A percentile compares a stretch with the other conserved stretches of the same genome.
Evolutionary conservation across 495 filamentous ascomycete genomes (phyloP).

Genomic region (Penicillium bovifimosum): DNA sequence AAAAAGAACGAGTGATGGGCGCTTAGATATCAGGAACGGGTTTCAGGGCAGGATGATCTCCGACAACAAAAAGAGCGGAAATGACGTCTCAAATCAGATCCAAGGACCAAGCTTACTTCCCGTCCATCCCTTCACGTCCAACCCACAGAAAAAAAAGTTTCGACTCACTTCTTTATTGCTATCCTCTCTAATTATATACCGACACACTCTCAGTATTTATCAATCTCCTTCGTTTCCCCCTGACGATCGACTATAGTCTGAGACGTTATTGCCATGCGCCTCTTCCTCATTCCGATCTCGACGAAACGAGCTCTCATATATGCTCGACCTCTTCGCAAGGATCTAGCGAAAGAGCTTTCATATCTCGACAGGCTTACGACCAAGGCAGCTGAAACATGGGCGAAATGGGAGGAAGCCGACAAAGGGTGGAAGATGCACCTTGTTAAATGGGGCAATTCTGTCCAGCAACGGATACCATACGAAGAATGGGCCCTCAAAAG

Average conservation of each 20-base stretch:
- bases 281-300: conserved; percentile 93
- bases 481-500: conserved; percentile 98
- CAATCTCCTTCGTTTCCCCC: background rate
- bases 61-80: conserved; percentile 12
- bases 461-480: conserved; percentile 81
- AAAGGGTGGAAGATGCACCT: conserved; percentile 81
- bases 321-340: conserved; percentile 63
- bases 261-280: conserved; percentile 58
- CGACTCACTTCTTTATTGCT: background rate
- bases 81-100: conserved; percentile 28
- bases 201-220: background rate
- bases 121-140: background rate
- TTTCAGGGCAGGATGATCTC: background rate
- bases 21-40: background rate
- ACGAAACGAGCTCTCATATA: conserved; percentile 89
- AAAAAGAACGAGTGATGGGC: conserved; percentile 2
- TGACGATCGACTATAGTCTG: conserved; percentile 2
- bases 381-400: conserved; percentile 71
- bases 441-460: conserved; percentile 78
- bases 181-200: conserved; percentile 1
- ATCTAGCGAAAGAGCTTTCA: conserved; percentile 44
- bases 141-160: background rate
- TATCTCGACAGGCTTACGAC: conserved; percentile 57
- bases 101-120: conserved; percentile 14
- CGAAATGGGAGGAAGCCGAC: conserved; percentile 77